Base-by-base conservation (phyloP, 2,329 filamentous ascomycete genomes). In the Cercospora sojina region DNA sequence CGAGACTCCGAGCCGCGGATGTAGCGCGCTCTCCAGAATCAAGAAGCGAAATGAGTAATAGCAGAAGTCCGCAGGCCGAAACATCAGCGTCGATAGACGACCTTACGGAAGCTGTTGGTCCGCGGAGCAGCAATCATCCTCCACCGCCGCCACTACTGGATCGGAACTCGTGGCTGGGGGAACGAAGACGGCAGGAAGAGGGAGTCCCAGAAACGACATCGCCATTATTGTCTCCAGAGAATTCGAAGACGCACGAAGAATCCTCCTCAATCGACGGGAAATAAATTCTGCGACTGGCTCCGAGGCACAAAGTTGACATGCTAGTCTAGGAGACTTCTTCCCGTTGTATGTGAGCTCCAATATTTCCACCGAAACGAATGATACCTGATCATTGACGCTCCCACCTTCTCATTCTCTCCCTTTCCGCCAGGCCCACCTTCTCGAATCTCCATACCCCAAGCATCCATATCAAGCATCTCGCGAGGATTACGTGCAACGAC, bases 121-220 rank as follows among this genome's bases (percentile, higher is more conserved):
- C 25, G 23, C 60, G 43, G 7, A 43, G 60, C 31, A 31, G 12
- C 20, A 25, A 6, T 25, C 20, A 60, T 27, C 27, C n/a, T 12
- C 60, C 60, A 16, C 25, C 49, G 23, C 60, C 60, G 18, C 60
- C 60, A 38, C n/a, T 62, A 9, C 25, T 49, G 25, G 31, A 62
- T 9, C 29, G 60, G 12, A 20, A 10, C 3, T 56, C 60, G n/a
- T 62, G 60, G 60, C 18, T 62, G 20, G 47, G 51, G n/a, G 20
- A 47, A 12, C 41, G 18, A 3, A 23, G 20, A 53, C 8, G 59
- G 27, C n/a, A 18, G 10, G 25, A 13, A 18, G 23, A 9, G 1
- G 55, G 20, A 5, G 6, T 13, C 12, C 1, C n/a, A 8, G 29
- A 20, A 3, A 0, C 55, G 25, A 16, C 27, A 5, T 58, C 55